Conservation (phyloP, 805 yeast genomes). For the Metschnikowia lachancei region DNA sequence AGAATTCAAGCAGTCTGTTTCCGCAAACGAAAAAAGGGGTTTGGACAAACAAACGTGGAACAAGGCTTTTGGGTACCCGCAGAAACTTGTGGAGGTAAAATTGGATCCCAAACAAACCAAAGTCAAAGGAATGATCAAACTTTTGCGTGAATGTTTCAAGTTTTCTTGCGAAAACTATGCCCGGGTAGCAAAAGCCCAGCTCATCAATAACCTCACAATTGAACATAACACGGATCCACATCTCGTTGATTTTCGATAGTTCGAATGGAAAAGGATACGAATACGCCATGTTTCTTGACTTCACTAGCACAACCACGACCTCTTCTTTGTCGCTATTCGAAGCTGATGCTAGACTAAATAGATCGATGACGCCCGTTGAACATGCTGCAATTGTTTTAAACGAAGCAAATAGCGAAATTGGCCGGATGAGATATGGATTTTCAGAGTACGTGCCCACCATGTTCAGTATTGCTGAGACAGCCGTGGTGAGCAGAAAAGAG, state of each 20-base stretch:
- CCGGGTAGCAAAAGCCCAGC: neutral
- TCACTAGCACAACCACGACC: neutral
- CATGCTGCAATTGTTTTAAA: neutral
- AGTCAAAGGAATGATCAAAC: neutral
- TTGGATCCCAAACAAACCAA: neutral
- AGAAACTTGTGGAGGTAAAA: neutral
- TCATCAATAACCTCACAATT: neutral
- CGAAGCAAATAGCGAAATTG: neutral
- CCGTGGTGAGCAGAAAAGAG: neutral
- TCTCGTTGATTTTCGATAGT: neutral
- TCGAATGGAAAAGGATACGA: neutral
- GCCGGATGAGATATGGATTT: neutral
- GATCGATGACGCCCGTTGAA: neutral
- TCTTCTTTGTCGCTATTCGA: neutral
- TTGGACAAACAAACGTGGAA: neutral
- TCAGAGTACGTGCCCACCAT: neutral
- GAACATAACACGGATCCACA: neutral
- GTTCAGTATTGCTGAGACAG: conserved; percentile 1
- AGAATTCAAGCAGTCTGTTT: neutral
- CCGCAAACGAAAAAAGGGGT: neutral
- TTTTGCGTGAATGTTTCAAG: neutral
- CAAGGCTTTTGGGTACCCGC: neutral
- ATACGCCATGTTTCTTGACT: conserved; percentile 5
- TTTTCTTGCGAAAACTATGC: neutral
- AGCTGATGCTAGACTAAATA: neutral